phyloP scores from a whole-genome alignment of 176 grass and related monocot genomes.

The Elaeis guineensis region DNA sequence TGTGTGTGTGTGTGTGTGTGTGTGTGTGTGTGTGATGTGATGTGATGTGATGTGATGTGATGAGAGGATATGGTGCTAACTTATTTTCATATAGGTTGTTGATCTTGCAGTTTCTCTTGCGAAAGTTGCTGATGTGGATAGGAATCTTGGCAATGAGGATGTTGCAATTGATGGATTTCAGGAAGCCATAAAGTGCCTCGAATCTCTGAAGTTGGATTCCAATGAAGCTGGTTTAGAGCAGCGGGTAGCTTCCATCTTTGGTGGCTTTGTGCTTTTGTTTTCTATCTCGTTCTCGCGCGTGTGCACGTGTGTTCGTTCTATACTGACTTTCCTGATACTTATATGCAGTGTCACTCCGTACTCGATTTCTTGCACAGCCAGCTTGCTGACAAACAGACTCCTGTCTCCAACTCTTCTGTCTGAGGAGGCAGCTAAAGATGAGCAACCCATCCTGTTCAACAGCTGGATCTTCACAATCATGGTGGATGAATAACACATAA shows the following conservation, averaged over 20 bases:
- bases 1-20: too few relatives aligned
- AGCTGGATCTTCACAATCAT: too few relatives aligned
- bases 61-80: too few relatives aligned
- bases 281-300: background rate
- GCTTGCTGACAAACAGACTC: slow-evolving; percentile 31
- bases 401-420: background rate
- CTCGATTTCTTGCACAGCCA: slow-evolving; percentile 70
- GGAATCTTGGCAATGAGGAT: slow-evolving; percentile 72
- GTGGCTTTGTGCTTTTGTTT: background rate
- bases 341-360: slow-evolving; percentile 53
- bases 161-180: slow-evolving; percentile 53
- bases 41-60: too few relatives aligned
- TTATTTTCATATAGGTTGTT: slow-evolving; percentile 46
- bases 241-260: slow-evolving; percentile 27
- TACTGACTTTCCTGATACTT: background rate
- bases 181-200: slow-evolving; percentile 78
- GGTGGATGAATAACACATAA: too few relatives aligned
- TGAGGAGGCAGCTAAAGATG: background rate
- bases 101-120: slow-evolving; percentile 92
- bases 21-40: too few relatives aligned
- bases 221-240: slow-evolving; percentile 46
- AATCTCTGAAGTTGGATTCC: slow-evolving; percentile 77
- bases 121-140: slow-evolving; percentile 87
- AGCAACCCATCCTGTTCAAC: too few relatives aligned
- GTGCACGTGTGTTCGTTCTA: too few relatives aligned